Evolutionary conservation across 176 grass and related monocot genomes (phyloP).

Genomic region (Lolium multiflorum): DNA sequence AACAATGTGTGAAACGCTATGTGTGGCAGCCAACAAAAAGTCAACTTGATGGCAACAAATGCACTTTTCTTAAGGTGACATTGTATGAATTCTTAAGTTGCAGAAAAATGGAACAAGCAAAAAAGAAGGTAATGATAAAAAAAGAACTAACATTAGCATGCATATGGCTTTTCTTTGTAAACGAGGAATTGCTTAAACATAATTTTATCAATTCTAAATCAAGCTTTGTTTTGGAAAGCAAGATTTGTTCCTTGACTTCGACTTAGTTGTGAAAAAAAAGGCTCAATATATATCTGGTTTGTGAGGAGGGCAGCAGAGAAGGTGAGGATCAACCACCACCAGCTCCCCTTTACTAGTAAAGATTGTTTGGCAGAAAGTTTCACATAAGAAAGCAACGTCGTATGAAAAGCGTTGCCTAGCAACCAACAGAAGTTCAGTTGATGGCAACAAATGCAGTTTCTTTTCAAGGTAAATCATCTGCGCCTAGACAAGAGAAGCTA

Average conservation of each 20-base stretch:
- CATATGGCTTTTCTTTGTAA: background rate
- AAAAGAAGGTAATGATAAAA: background rate
- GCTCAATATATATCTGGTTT: background rate
- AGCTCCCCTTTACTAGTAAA: background rate
- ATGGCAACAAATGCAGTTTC: background rate
- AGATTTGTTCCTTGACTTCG: background rate
- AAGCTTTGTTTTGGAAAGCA: background rate
- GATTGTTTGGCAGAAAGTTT: background rate
- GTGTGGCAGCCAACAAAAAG: too few relatives aligned
- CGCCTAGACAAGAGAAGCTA: background rate
- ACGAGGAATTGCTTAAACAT: background rate
- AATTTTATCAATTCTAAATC: background rate
- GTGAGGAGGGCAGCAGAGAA: background rate
- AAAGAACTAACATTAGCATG: background rate
- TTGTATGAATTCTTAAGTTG: too few relatives aligned
- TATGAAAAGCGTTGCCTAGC: background rate
- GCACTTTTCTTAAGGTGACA: too few relatives aligned
- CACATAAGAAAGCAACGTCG: constrained; percentile 12
- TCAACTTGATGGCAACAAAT: too few relatives aligned
- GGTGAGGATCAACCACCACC: background rate
- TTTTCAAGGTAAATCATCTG: background rate
- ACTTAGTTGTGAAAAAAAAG: background rate
- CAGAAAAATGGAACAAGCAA: background rate
- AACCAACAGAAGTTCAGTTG: background rate
- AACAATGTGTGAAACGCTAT: too few relatives aligned